These are phyloP conservation scores for Hydnomerulius pinastri DNA, from an alignment of 768 basidiomycete genomes.

Conservation along the genomic window DNA sequence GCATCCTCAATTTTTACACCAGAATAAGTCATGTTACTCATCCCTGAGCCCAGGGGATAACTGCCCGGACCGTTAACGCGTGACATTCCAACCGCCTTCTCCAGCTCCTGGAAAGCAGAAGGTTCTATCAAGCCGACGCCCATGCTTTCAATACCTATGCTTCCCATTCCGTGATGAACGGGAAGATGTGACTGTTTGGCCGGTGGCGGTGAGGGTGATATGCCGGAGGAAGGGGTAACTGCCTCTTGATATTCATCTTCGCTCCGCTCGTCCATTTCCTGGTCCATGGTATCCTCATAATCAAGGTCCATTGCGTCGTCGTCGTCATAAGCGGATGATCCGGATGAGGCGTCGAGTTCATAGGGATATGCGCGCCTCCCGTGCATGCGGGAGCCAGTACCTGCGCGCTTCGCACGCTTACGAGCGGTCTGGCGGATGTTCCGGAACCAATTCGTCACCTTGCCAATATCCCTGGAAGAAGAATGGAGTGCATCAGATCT, in stretches of 20 bases:
- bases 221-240: conserved; percentile 68
- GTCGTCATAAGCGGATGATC: conserved; percentile 48
- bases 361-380: conserved; percentile 36
- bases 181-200: conserved; percentile 35
- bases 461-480: conserved; percentile 66
- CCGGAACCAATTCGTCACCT: conserved; percentile 88
- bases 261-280: conserved; percentile 54
- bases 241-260: conserved; percentile 77
- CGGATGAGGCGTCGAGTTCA: conserved; percentile 57
- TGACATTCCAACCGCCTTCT: conserved; percentile 41
- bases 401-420: conserved; percentile 61
- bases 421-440: conserved; percentile 82
- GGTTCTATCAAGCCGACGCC: conserved; percentile 40
- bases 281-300: conserved; percentile 42
- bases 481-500: conserved; percentile 15
- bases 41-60: conserved; percentile 22
- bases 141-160: conserved; percentile 31
- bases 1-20: conserved; percentile 77
- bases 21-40: conserved; percentile 37
- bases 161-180: conserved; percentile 26
- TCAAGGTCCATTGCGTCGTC: conserved; percentile 55
- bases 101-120: conserved; percentile 47
- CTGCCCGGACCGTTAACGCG: conserved; percentile 22
- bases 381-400: conserved; percentile 18
- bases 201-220: conserved; percentile 41